Evolutionary conservation across 176 grass and related monocot species (phyloP), one percentile per base, ranked within the genome.

Genomic region (Bothriochloa decipiens): DNA sequence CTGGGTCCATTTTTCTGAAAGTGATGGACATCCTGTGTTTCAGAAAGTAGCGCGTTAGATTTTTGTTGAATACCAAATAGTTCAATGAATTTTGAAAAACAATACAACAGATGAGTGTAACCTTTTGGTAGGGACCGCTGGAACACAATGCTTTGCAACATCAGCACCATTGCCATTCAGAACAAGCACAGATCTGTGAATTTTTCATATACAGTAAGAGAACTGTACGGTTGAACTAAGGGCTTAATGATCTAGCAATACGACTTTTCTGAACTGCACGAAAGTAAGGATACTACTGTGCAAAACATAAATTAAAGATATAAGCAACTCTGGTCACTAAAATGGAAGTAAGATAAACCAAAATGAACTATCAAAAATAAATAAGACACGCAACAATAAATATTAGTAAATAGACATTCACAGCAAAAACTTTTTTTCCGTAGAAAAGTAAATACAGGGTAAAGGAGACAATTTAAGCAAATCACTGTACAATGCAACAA

Each of bases 121-220:
- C 94, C 91, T 93, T 94, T 94, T 94, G 25, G 58, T 40, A 10
- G 91, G 89, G 22, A 94, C 94, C 45, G 94, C 91, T 57, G 94
- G 94, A 67, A 97, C 89, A 65, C 94, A 97, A 84, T 97, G 94
- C 60, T 88, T 97, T 43, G 94, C 94, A 33, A 97, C 85, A 75
- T 97, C 94, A 82, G 94, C 91, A 16, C 87, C 94, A 88, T 97
- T 94, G 60, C 94, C 94, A 76, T 94, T 97, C 58, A 97, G 57
- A 26, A 97, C 83, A 26, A 97, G 89, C 71, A 97, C 94, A 50
- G 94, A 97, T 72, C 94, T 97, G 68, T 55, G 75, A 60, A 84
- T 43, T 15, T 68, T 68, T 75, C 69, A 78, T 36, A 74, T 83
- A 73, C 75, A 89, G 78, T 78, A 78, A 81, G 65, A 79, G 37